Conservation (phyloP, 1,284 basidiomycete species). For the Marasmius oreades region DNA sequence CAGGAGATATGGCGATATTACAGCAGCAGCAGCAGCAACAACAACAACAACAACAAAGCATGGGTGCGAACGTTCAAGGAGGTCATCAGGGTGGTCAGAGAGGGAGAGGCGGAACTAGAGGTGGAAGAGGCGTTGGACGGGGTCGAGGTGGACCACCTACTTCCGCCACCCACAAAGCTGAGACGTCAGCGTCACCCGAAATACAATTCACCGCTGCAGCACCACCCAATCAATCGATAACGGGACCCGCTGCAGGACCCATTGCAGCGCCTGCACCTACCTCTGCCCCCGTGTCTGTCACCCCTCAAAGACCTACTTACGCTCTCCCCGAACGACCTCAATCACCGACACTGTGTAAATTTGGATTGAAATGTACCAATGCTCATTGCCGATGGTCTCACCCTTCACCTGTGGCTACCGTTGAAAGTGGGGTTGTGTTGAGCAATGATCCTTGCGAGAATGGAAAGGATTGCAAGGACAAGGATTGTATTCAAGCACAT, state of each 20-base stretch:
- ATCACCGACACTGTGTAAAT: constrained; percentile 89
- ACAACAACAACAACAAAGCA: constrained; percentile 20
- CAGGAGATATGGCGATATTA: constrained; percentile 52
- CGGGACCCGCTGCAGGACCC: background rate
- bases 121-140: constrained; percentile 33
- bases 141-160: constrained; percentile 29
- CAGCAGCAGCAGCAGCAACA: too few species aligned
- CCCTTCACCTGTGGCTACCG: constrained; percentile 87
- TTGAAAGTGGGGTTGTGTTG: constrained; percentile 89
- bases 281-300: constrained; percentile 22
- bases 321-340: constrained; percentile 71
- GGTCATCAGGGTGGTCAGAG: constrained; percentile 25
- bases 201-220: constrained; percentile 26
- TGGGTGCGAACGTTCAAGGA: constrained; percentile 38
- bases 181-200: constrained; percentile 20
- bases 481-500: constrained; percentile 87
- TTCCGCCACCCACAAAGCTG: constrained; percentile 19
- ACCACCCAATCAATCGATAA: constrained; percentile 19
- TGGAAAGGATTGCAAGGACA: constrained; percentile 83
- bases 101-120: constrained; percentile 37
- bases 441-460: constrained; percentile 87
- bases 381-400: constrained; percentile 85
- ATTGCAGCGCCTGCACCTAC: constrained; percentile 23
- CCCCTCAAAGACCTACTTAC: constrained; percentile 40
- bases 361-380: constrained; percentile 84